A percentile compares a stretch with the other conserved stretches of the same genome.
These are phyloP conservation scores for Diplotaxis tenuifolia DNA, from an alignment of 345 rosid genomes.

Conservation along the genomic window DNA sequence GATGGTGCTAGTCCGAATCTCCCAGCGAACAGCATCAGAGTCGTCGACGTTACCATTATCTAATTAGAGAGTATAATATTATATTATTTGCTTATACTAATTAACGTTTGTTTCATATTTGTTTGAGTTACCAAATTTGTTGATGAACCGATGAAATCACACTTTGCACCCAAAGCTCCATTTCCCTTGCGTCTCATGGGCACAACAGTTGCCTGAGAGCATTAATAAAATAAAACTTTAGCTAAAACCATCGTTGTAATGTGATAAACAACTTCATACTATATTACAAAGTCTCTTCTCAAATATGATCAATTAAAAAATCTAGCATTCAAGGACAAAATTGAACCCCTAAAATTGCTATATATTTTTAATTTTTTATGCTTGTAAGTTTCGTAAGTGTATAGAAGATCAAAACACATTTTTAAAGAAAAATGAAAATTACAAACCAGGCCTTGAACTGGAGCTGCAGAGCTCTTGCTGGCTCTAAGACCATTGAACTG, in stretches of 20 bases:
- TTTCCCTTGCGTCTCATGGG: constrained; percentile 64
- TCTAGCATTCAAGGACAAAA: neutral
- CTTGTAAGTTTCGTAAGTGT: neutral
- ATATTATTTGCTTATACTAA: neutral
- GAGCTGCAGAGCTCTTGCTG: constrained; percentile 44
- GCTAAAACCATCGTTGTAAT: neutral
- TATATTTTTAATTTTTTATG: neutral
- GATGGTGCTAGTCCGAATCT: constrained; percentile 95
- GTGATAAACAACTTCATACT: neutral
- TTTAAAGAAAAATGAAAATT: neutral
- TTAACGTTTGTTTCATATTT: neutral
- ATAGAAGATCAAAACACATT: neutral
- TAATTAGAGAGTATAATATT: neutral
- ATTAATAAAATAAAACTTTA: too few species aligned
- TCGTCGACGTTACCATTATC: constrained; percentile 90
- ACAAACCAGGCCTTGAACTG: constrained; percentile 65
- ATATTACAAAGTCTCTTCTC: neutral
- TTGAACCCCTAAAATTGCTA: neutral
- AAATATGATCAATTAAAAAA: neutral
- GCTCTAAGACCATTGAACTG: constrained; percentile 70
- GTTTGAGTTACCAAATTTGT: constrained; percentile 62
- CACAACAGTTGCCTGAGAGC: constrained; percentile 46
- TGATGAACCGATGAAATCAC: constrained; percentile 88
- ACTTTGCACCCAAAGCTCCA: constrained; percentile 71
- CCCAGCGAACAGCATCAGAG: constrained; percentile 89